Evolutionary conservation across 1,284 basidiomycete genomes (phyloP), one percentile per base, ranked within the genome.

Genomic region (Naganishia albida): DNA sequence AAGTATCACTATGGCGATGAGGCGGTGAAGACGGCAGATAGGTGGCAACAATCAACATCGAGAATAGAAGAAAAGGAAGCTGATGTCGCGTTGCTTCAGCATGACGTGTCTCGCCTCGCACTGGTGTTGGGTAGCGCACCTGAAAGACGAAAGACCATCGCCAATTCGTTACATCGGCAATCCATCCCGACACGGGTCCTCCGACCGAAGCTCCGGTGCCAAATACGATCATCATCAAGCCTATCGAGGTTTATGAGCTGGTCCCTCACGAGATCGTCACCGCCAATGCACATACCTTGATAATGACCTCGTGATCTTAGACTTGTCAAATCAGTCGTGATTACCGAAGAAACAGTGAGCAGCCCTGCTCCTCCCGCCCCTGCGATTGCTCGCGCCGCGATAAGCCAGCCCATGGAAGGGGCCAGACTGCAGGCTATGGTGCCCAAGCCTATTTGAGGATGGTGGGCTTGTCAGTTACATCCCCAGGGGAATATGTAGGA

Each of bases 321-420:
- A 8, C 73, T 70, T 7, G 78, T 76, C 7, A 80, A 66, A 66
- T 80, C 79, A 1, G 79, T 80, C 1, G 75, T 74, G 30, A 80
- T 79, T 3, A 80, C 77, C 4, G 73, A 72, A 0, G 74, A 75
- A 3, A 79, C 75, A 0, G 77, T 76, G 39, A 80, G 68, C 50
- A 80, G 68, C 0, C 79, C 79, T 2, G 77, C 78, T 3, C 77
- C 78, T 16, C 79, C 79, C 6, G 74, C 73, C 13, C 78, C 78
- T 1, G 74, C 70, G 10, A 80, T 49, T 2, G 72, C 77, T 13
- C 79, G 69, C 12, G 73, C 74, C 7, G 69, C 71, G 18, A 80
- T 77, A 20, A 80, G 70, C 18, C 55, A 46, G 28, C 74, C 75
- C 69, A 80, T 78, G 20, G 70, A 70, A 2, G 70, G 64, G 2